phyloP scores from a whole-genome alignment of 441 rosid genomes.

The Hura crepitans region DNA sequence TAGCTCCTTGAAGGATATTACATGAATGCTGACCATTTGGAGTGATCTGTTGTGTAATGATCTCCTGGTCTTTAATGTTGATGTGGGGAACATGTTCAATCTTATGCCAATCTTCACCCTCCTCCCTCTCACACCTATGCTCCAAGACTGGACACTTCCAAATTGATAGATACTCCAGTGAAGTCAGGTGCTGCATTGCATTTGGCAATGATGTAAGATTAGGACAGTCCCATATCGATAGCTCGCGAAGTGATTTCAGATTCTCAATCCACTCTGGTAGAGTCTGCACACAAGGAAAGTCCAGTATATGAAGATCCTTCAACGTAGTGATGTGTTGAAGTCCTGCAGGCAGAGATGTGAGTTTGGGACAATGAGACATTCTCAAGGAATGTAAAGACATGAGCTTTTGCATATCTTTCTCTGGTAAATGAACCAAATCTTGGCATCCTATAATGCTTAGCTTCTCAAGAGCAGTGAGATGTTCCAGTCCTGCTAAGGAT shows the following conservation, averaged over 20 bases:
- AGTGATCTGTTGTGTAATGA: neutral
- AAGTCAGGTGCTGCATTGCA: slow-evolving; percentile 1
- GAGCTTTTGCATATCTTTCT: slow-evolving; percentile 3
- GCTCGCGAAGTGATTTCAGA: neutral
- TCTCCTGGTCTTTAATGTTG: neutral
- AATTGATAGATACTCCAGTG: slow-evolving; percentile 1
- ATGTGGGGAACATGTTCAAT: slow-evolving; percentile 1
- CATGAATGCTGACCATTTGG: neutral
- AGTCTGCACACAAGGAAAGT: neutral
- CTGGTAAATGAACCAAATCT: neutral
- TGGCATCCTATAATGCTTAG: slow-evolving; percentile 3
- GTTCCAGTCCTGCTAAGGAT: slow-evolving; percentile 4
- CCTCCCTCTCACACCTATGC: neutral
- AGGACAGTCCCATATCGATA: slow-evolving; percentile 11
- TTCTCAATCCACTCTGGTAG: slow-evolving; percentile 2
- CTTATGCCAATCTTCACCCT: slow-evolving; percentile 9
- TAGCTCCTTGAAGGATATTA: no score
- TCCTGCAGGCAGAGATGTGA: slow-evolving; percentile 6
- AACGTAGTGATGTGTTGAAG: slow-evolving; percentile 6
- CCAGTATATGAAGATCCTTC: slow-evolving; percentile 8
- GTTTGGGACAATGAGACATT: slow-evolving; percentile 2
- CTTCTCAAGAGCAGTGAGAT: slow-evolving; percentile 11
- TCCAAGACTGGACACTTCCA: slow-evolving; percentile 8
- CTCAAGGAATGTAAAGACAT: neutral
- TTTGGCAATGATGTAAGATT: slow-evolving; percentile 1